Conservation (phyloP, 2,329 filamentous ascomycete genomes). For the Colletotrichum tropicale region DNA sequence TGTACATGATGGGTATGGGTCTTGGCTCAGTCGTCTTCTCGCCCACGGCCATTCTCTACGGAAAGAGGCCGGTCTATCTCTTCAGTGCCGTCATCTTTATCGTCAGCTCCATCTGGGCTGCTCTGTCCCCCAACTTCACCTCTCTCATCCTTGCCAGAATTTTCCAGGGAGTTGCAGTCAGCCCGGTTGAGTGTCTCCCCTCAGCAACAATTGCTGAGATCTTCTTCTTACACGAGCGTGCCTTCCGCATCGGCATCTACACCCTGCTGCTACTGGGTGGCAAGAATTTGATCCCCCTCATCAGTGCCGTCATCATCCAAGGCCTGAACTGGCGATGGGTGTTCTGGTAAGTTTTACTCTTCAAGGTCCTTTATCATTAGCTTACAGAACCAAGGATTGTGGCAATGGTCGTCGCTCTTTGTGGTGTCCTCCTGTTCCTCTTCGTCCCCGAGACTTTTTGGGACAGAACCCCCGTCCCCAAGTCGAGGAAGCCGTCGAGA, state of each 20-base stretch:
- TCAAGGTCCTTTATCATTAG: neutral
- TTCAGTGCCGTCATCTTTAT: constrained; percentile 79
- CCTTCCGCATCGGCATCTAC: constrained; percentile 92
- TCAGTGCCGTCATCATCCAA: constrained; percentile 85
- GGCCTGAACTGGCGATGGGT: constrained; percentile 86
- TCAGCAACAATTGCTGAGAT: constrained; percentile 96
- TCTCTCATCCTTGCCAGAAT: constrained; percentile 84
- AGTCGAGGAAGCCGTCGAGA: constrained; percentile 38
- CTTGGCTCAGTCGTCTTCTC: constrained; percentile 84
- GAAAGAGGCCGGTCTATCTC: constrained; percentile 91
- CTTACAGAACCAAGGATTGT: constrained; percentile 66
- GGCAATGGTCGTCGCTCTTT: constrained; percentile 77
- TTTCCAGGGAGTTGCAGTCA: constrained; percentile 86
- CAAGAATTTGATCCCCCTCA: constrained; percentile 87
- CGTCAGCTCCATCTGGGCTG: constrained; percentile 81
- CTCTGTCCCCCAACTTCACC: constrained; percentile 77
- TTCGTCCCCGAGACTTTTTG: constrained; percentile 97
- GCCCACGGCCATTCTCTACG: constrained; percentile 88
- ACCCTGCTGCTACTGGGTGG: constrained; percentile 86
- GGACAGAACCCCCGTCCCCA: constrained; percentile 74
- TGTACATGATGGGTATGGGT: constrained; percentile 94
- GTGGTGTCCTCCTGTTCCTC: constrained; percentile 76
- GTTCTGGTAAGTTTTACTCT: constrained; percentile 78
- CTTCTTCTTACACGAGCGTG: constrained; percentile 92
- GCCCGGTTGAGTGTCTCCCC: constrained; percentile 89